Evolutionary conservation across 106 monocot genomes (phyloP).

Genomic region (Cymbidium sinense): DNA sequence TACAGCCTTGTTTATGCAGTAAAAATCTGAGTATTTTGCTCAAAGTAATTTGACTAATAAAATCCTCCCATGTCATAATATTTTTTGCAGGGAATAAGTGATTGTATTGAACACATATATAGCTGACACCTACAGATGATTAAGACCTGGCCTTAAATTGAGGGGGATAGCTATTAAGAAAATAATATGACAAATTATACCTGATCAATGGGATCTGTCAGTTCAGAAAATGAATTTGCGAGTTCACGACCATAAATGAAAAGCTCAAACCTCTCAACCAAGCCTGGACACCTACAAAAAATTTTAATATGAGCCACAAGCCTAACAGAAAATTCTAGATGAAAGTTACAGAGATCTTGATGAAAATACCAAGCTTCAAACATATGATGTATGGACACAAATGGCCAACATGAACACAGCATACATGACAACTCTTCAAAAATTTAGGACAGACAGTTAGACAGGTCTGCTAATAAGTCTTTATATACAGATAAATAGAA

Average conservation of each 20-base stretch:
- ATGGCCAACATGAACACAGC: too few relatives aligned
- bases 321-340: background rate
- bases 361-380: background rate
- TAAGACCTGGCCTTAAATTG: background rate
- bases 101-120: background rate
- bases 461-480: too few relatives aligned
- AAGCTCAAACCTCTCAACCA: slow-evolving; percentile 94
- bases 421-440: too few relatives aligned
- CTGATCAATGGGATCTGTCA: slow-evolving; percentile 98
- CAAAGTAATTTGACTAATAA: background rate
- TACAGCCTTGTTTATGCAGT: background rate
- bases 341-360: background rate
- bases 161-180: background rate
- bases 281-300: slow-evolving; percentile 40
- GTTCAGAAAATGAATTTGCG: slow-evolving; percentile 96
- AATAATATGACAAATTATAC: slow-evolving; percentile 24
- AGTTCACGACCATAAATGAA: slow-evolving; percentile 96
- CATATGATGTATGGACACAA: background rate
- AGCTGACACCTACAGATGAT: background rate
- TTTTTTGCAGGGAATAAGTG: background rate
- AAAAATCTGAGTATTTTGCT: background rate
- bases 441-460: too few relatives aligned
- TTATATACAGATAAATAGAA: too few relatives aligned
- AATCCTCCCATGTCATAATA: background rate
- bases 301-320: background rate